Evolutionary conservation across 2,329 filamentous ascomycete genomes (phyloP).

Genomic region (Arthrocladium fulminans): DNA sequence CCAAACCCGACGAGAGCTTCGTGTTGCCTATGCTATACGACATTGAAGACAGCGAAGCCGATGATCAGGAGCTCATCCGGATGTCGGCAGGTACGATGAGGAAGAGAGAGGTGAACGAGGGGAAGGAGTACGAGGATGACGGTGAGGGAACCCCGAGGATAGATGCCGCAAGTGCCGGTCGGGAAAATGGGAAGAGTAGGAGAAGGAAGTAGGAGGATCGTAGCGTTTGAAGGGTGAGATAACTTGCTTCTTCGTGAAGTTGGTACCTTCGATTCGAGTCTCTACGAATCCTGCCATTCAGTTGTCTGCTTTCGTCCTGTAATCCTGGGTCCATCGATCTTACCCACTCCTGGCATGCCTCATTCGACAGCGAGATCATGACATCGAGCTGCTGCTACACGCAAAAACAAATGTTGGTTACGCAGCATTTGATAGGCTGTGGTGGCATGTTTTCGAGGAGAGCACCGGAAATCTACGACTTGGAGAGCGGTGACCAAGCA

Average conservation of each 20-base stretch:
- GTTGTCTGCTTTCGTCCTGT: not conserved
- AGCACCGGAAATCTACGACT: not conserved
- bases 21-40: constrained; percentile 90
- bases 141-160: constrained; percentile 28
- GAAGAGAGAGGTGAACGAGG: constrained; percentile 69
- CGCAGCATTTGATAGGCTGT: too few relatives aligned
- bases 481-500: not conserved
- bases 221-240: too few relatives aligned
- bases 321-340: not conserved
- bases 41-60: constrained; percentile 86
- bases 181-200: constrained; percentile 4
- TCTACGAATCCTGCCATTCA: not conserved
- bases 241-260: too few relatives aligned
- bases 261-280: not conserved
- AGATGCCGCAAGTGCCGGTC: not conserved
- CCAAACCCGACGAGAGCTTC: constrained; percentile 55
- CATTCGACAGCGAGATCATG: too few relatives aligned
- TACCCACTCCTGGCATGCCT: too few relatives aligned
- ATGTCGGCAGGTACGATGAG: constrained; percentile 69
- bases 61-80: constrained; percentile 65
- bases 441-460: too few relatives aligned
- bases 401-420: too few relatives aligned
- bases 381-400: too few relatives aligned
- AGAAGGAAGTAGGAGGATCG: constrained; percentile 6
- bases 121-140: constrained; percentile 58